Base-by-base conservation (phyloP, 306 rosid genomes). In the Macrotyloma uniflorum region DNA sequence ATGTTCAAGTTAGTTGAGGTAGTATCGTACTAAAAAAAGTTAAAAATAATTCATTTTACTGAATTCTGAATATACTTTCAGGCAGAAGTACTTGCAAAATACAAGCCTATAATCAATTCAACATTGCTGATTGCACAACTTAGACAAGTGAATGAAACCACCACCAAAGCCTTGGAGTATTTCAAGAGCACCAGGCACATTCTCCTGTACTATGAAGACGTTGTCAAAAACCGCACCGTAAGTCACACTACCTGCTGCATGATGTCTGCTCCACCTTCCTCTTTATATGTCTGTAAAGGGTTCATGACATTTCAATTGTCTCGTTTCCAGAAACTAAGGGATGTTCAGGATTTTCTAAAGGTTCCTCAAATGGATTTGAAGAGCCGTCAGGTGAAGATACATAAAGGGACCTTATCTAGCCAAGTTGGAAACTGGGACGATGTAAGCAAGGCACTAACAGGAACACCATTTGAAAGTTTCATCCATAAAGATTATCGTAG, bases 381-480 rank as follows among this genome's bases (percentile, higher is more conserved):
- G 90, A 93, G 89, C 47, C 96, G 94, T 23, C 99, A 96, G 47
- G 99, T 96, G 83, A 96, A 91, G 91, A 96, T 96, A 80, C 99
- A 96, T 70, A 90, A 82, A 59, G 99, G 98, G 7, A 59, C 90
- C 2, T 82, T 93, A 78, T 84, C 91, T 24, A 75, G 75, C 63
- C 97, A 91, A 76, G 79, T 96, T 35, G 87, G 82, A 76, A 93
- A 96, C 28, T 89, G 94, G 94, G 77, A 86, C 8, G 88, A 96
- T 18, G 77, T 96, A 42, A 80, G 62, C 72, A 91, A 86, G 86
- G 73, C 88, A 12, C 88, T 96, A 64, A 77, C 46, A 0, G 94
- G 97, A 49, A 93, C 98, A 54, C 88, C 55, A 8, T 96, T 79
- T 16, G 93, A 93, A 75, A 87, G 70, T 70, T 93, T 80, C 73